Evolutionary conservation across 257 asterid species (phyloP).

Genomic region (Ocimum tenuiflorum): DNA sequence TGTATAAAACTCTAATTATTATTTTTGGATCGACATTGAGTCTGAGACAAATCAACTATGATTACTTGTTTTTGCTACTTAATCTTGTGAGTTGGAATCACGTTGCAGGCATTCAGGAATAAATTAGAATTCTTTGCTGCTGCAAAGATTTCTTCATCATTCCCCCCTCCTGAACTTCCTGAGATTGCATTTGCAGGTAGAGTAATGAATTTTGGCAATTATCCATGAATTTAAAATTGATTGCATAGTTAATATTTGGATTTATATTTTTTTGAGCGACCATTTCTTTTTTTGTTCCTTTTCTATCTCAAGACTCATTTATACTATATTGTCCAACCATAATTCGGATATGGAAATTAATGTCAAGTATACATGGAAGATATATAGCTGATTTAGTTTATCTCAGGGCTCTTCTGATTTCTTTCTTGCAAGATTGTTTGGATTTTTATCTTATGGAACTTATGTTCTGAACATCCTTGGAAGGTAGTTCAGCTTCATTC

Average conservation of each 20-base stretch:
- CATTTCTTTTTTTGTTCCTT: background rate
- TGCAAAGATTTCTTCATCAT: constrained; percentile 87
- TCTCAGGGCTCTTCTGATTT: background rate
- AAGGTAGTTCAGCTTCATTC: background rate
- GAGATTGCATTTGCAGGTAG: constrained; percentile 99
- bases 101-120: constrained; percentile 74
- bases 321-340: background rate
- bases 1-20: constrained; percentile 2
- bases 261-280: background rate
- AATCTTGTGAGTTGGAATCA: constrained; percentile 17
- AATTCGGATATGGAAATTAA: background rate
- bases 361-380: background rate
- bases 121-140: constrained; percentile 86
- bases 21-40: constrained; percentile 3
- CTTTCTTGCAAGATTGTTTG: constrained; percentile 5
- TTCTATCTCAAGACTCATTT: background rate
- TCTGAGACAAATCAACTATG: constrained; percentile 16
- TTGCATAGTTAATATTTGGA: background rate
- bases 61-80: constrained; percentile 3
- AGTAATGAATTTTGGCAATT: background rate
- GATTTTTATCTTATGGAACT: background rate
- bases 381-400: constrained; percentile 4
- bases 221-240: constrained; percentile 2
- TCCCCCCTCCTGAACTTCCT: constrained; percentile 84
- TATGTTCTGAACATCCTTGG: constrained; percentile 3